Percentiles rank a stretch among this genome's conserved stretches.
These are phyloP conservation scores for Trebouxia sp. DNA, from an alignment of 139 green algal genomes.

Conservation along the genomic window DNA sequence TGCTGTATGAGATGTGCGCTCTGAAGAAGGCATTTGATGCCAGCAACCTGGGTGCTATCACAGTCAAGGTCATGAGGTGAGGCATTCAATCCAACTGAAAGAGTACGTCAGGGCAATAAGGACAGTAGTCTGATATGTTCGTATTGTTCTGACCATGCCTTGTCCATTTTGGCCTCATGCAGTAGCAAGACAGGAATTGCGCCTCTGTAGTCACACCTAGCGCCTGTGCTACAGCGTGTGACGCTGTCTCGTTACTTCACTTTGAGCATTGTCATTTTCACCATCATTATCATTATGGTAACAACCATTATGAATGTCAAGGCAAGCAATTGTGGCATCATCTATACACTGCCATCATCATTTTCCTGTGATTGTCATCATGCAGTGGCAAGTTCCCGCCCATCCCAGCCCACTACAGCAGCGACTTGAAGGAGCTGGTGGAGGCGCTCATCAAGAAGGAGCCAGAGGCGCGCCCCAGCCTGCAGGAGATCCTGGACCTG, in stretches of 20 bases:
- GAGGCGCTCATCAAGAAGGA: slow-evolving; percentile 35
- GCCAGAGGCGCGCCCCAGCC: slow-evolving; percentile 25
- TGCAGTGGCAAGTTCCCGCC: slow-evolving; percentile 40
- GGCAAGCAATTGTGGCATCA: too few species aligned
- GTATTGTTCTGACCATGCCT: background rate
- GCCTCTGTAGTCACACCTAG: too few species aligned
- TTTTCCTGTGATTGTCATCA: background rate
- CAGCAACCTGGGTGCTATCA: slow-evolving; percentile 33
- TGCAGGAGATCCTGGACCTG: slow-evolving; percentile 33
- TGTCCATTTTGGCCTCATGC: background rate
- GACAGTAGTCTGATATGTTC: background rate
- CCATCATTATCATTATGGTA: too few species aligned
- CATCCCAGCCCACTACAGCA: slow-evolving; percentile 44
- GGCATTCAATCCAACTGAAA: slow-evolving; percentile 21
- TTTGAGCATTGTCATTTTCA: too few species aligned
- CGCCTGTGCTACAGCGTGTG: too few species aligned
- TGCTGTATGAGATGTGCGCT: slow-evolving; percentile 84
- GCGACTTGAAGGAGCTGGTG: slow-evolving; percentile 34
- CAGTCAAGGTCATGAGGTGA: slow-evolving; percentile 40
- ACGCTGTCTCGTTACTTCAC: too few species aligned
- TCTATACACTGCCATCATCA: background rate
- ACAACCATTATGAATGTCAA: too few species aligned
- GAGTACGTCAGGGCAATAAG: too few species aligned
- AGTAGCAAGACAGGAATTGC: background rate
- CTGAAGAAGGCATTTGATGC: slow-evolving; percentile 56